Conservation (phyloP, 2,329 filamentous ascomycete species). For the Chrysoporthe austroafricana region DNA sequence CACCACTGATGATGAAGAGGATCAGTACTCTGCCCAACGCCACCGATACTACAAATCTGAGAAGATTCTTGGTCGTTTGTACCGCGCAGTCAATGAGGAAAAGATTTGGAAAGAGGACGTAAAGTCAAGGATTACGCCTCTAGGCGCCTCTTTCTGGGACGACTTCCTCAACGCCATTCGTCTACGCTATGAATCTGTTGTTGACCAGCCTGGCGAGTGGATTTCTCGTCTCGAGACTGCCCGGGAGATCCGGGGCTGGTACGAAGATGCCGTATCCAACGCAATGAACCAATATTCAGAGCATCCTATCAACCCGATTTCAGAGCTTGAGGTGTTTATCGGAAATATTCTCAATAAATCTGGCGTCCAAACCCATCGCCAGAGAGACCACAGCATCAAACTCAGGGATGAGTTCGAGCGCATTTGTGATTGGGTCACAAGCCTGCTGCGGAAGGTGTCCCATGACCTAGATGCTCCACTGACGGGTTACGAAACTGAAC, state of each 20-base stretch:
- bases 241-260: constrained; percentile 45
- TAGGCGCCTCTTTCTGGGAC: constrained; percentile 48
- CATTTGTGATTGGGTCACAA: constrained; percentile 46
- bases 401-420: constrained; percentile 57
- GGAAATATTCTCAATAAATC: constrained; percentile 58
- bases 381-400: constrained; percentile 56
- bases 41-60: constrained; percentile 67
- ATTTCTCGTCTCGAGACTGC: constrained; percentile 42
- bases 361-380: constrained; percentile 52
- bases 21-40: constrained; percentile 47
- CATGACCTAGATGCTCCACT: constrained; percentile 3
- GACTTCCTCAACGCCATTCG: constrained; percentile 41
- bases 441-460: constrained; percentile 37
- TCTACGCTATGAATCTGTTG: constrained; percentile 36
- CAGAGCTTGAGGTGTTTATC: constrained; percentile 59
- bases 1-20: constrained; percentile 47
- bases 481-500: constrained; percentile 24
- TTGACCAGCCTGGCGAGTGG: constrained; percentile 35
- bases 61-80: constrained; percentile 72
- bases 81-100: constrained; percentile 73
- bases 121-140: constrained; percentile 35
- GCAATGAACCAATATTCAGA: constrained; percentile 51
- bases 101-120: constrained; percentile 63
- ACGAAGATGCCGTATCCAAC: constrained; percentile 48
- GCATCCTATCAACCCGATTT: constrained; percentile 47